A percentile compares a stretch with the other conserved stretches of the same genome.
Evolutionary conservation across 768 basidiomycete species (phyloP).

Genomic region (Lentinus tigrinus): DNA sequence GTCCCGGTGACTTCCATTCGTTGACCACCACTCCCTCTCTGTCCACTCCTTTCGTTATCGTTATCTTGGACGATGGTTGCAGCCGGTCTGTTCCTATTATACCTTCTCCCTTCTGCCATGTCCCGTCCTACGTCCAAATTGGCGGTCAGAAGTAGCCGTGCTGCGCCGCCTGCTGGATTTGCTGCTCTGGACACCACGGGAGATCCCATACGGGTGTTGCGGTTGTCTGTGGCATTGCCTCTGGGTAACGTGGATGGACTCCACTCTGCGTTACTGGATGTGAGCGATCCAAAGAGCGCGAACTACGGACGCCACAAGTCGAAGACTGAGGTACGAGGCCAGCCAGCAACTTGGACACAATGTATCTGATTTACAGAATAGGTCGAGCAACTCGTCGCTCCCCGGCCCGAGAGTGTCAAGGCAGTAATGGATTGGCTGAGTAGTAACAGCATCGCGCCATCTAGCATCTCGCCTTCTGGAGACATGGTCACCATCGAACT

Average conservation of each 20-base stretch:
- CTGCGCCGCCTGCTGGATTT: no score
- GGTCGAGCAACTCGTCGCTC: conserved; percentile 25
- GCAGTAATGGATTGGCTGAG: conserved; percentile 28
- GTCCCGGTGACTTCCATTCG: no score
- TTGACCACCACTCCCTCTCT: no score
- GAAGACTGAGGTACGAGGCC: conserved; percentile 20
- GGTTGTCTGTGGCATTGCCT: not conserved
- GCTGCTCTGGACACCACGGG: no score
- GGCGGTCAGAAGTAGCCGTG: no score
- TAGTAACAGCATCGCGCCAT: conserved; percentile 19
- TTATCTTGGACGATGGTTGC: no score
- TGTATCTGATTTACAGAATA: not conserved
- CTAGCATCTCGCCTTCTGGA: conserved; percentile 23
- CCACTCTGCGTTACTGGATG: not conserved
- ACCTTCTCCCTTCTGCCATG: no score
- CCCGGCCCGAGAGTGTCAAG: conserved; percentile 16
- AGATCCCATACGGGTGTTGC: no score
- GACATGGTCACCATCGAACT: conserved; percentile 26
- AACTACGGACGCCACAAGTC: conserved; percentile 27
- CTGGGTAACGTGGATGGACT: not conserved
- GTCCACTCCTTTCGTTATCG: no score
- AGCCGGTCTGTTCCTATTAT: no score
- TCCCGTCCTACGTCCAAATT: no score
- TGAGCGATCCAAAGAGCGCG: conserved; percentile 24
- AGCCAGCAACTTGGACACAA: no score